Evolutionary conservation across 2,329 filamentous ascomycete genomes (phyloP), one percentile per base, ranked within the genome.

Genomic region (Juglanconis juglandina): DNA sequence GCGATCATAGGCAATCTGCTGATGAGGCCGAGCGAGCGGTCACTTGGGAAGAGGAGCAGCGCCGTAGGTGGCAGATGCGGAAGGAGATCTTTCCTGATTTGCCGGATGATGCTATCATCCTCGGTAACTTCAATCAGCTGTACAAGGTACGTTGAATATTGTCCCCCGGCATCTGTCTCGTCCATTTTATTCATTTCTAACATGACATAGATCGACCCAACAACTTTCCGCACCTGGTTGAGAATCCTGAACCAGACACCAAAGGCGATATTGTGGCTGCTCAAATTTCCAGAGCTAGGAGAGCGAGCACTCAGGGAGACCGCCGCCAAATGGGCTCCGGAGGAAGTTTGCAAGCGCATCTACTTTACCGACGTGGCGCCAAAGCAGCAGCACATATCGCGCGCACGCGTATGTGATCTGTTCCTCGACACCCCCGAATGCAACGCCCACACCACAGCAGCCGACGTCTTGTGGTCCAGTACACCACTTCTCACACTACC

Each of bases 351-450:
- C 4, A 87, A 84, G 47, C 89, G 95, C 42, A 89, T 99, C 66
- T 83, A 95, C 49, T 99, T 99, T 71, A 99, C 95, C 5, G 95
- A 99, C 71, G 95, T 99, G 11, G 95, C 95, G 0, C 92, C 94
- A 4, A 99, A 99, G 73, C 89, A 91, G 66, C 87, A 93, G 66
- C 95, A 99, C 73, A 99, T 99, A 66, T 89, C 91, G 6, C 88
- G 95, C 39, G 95, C 95, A 5, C 87, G 93, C 30, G 86, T 99
- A 34, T 94, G 94, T 71, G 95, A 99, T 75, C 79, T 99, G 6
- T 98, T 99, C 71, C 84, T 99, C 13, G 95, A 99, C 74, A 99
- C 95, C 0, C 93, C 95, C 1, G 95, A 99, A 75, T 99, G 95
- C 76, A 99, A 99, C 70, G 95, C 93, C 1, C 95, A 99, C 73